A percentile compares a stretch with the other conserved stretches of the same genome.
Evolutionary conservation across 1,284 basidiomycete species (phyloP).

Genomic region (Sporisorium exsertum): DNA sequence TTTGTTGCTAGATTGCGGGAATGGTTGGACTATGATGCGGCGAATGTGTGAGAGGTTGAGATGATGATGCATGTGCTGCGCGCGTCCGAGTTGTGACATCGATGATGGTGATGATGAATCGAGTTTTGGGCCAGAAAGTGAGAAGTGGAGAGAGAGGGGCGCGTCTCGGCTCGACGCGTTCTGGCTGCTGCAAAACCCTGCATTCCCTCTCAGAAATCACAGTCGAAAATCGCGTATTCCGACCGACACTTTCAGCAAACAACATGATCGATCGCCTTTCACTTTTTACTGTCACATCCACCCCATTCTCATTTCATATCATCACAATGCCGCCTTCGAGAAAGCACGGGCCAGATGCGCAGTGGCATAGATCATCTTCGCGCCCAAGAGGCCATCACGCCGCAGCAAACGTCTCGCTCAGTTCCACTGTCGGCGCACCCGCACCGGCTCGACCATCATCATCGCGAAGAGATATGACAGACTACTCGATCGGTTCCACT

Average conservation of each 20-base stretch:
- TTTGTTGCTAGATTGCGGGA: not conserved
- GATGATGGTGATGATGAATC: not conserved
- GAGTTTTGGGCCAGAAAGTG: not conserved
- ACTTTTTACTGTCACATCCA: not conserved
- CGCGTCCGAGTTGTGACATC: not conserved
- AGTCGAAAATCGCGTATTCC: not conserved
- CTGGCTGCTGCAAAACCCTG: not conserved
- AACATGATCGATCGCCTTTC: not conserved
- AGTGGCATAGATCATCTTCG: constrained; percentile 15
- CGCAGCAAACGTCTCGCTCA: constrained; percentile 29
- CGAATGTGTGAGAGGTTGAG: not conserved
- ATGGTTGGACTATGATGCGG: not conserved
- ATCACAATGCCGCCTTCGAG: constrained; percentile 14
- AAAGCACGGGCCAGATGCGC: constrained; percentile 1
- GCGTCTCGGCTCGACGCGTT: constrained; percentile 8
- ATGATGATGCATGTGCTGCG: not conserved
- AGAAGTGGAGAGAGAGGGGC: constrained; percentile 3
- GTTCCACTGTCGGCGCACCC: constrained; percentile 34
- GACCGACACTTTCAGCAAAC: not conserved
- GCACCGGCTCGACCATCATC: constrained; percentile 18
- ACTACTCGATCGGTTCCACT: constrained; percentile 38
- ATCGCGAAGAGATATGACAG: not conserved
- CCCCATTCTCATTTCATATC: not conserved
- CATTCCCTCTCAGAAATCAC: not conserved
- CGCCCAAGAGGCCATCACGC: constrained; percentile 13